phyloP scores from a whole-genome alignment of 257 asterid genomes.

The Primulina eburnea region DNA sequence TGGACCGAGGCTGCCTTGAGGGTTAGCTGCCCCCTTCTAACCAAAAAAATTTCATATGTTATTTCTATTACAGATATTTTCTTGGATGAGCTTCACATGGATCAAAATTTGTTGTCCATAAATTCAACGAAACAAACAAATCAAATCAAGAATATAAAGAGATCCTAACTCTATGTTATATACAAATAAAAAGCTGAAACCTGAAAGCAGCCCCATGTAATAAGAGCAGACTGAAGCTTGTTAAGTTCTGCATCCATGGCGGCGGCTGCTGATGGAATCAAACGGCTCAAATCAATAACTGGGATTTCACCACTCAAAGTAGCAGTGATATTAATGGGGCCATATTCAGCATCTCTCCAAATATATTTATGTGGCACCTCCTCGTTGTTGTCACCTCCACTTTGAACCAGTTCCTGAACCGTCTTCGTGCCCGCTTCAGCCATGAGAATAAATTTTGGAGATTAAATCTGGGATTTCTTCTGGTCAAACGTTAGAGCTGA shows the following conservation, averaged over 20 bases:
- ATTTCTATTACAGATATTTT: too few species aligned
- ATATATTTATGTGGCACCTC: conserved; percentile 47
- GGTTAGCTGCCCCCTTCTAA: too few species aligned
- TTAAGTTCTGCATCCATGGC: conserved; percentile 34
- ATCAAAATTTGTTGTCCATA: too few species aligned
- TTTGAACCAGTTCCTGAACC: conserved; percentile 47
- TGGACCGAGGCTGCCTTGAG: too few species aligned
- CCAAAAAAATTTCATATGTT: too few species aligned
- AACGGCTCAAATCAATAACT: conserved; percentile 34
- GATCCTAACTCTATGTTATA: too few species aligned
- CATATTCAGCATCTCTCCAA: conserved; percentile 30
- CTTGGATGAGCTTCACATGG: too few species aligned
- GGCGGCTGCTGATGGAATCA: conserved; percentile 27
- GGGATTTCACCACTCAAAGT: conserved; percentile 39
- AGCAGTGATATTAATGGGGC: conserved; percentile 26
- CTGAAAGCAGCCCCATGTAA: conserved; percentile 68
- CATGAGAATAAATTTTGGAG: conserved; percentile 18
- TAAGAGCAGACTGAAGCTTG: conserved; percentile 51
- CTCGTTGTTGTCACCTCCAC: conserved; percentile 20
- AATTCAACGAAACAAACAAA: neutral
- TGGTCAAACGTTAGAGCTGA: neutral
- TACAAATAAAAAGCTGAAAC: conserved; percentile 22
- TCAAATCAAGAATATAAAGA: neutral
- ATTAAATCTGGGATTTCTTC: too few species aligned
- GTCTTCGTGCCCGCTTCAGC: conserved; percentile 18